Percentiles rank a stretch among this genome's conserved stretches.
These are phyloP conservation scores for Salvia rosmarinus DNA, from an alignment of 257 asterid species.

Conservation along the genomic window DNA sequence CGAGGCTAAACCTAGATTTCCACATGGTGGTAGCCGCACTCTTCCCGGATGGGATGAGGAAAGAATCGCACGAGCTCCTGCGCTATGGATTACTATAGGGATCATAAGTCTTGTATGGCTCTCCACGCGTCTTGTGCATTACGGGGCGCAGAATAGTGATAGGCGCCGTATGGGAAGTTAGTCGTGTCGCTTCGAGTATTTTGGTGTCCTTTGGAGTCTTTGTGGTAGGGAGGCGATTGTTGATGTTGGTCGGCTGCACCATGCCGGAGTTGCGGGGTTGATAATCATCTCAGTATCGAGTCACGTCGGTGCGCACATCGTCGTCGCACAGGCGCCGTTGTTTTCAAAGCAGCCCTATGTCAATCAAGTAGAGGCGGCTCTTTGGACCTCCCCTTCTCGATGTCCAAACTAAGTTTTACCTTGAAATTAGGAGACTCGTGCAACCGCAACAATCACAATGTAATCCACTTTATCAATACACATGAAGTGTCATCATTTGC, in stretches of 20 bases:
- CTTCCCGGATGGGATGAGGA: constrained; percentile 73
- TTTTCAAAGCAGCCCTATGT: constrained; percentile 82
- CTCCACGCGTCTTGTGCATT: constrained; percentile 60
- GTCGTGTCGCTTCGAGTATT: constrained; percentile 51
- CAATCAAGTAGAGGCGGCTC: constrained; percentile 72
- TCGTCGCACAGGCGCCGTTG: constrained; percentile 63
- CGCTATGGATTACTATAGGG: constrained; percentile 75
- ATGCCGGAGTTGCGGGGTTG: constrained; percentile 56
- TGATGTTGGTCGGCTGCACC: constrained; percentile 56
- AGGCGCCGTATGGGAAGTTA: constrained; percentile 66
- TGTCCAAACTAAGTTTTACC: constrained; percentile 52
- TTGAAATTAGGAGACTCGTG: constrained; percentile 71
- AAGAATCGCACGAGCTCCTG: constrained; percentile 68
- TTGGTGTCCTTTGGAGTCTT: constrained; percentile 52
- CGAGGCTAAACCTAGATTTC: too few species aligned
- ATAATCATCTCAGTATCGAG: constrained; percentile 74
- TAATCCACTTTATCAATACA: background rate
- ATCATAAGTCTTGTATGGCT: constrained; percentile 59
- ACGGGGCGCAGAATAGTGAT: constrained; percentile 71
- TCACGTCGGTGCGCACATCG: constrained; percentile 56
- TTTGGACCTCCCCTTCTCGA: constrained; percentile 64
- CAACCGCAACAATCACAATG: constrained; percentile 35
- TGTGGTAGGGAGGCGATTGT: constrained; percentile 67
- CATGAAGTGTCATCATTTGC: background rate
- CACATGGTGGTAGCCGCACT: constrained; percentile 69